A percentile compares a stretch with the other conserved stretches of the same genome.
Conservation (phyloP, 1,284 basidiomycete species). For the Cryptococcus sp. region DNA sequence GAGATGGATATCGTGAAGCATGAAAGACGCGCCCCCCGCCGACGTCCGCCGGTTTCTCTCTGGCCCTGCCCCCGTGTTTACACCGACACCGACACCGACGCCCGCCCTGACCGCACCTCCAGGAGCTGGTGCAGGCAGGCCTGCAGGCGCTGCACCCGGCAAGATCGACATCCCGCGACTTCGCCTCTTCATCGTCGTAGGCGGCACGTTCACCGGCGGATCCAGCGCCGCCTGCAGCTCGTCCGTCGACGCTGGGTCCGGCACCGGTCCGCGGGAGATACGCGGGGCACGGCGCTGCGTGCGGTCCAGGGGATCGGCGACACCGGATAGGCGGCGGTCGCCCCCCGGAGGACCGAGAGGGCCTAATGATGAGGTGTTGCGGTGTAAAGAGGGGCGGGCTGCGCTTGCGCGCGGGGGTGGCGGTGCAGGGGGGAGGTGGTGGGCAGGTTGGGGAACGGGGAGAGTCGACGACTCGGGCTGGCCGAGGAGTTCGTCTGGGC, state of each 20-base stretch:
- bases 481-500: constrained; percentile 30
- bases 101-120: too few relatives aligned
- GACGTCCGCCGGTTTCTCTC: constrained; percentile 29
- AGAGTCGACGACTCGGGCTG: constrained; percentile 13
- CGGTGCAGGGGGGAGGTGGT: neutral
- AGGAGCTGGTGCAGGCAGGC: neutral
- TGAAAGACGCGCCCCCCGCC: constrained; percentile 12
- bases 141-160: neutral
- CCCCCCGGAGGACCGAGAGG: constrained; percentile 1
- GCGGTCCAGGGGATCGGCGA: constrained; percentile 34
- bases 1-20: constrained; percentile 40
- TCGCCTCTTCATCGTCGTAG: constrained; percentile 10
- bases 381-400: constrained; percentile 25
- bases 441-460: neutral
- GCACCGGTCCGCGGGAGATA: constrained; percentile 26
- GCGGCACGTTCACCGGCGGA: constrained; percentile 40
- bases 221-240: constrained; percentile 35
- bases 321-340: constrained; percentile 19
- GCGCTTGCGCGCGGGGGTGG: constrained; percentile 7
- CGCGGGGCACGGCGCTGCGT: constrained; percentile 30
- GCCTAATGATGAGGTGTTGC: constrained; percentile 27
- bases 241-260: constrained; percentile 17
- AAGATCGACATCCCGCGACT: constrained; percentile 14
- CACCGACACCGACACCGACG: too few relatives aligned
- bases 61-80: neutral